These are phyloP conservation scores for Solanum rostratum DNA, from an alignment of 257 asterid species.

Conservation along the genomic window DNA sequence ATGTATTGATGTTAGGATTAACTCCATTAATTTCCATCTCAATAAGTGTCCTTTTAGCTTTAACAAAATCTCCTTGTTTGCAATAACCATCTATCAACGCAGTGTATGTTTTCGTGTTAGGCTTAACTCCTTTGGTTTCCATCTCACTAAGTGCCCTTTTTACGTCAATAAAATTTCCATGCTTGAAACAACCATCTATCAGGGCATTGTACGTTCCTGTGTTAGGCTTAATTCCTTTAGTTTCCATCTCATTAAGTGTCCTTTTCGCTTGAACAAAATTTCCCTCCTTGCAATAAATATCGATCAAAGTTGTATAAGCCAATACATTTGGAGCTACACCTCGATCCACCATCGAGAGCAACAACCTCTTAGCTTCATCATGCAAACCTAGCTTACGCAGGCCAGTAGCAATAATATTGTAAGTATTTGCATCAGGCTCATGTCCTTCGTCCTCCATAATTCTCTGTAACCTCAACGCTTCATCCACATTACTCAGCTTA, in stretches of 20 bases:
- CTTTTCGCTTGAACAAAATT: constrained; percentile 43
- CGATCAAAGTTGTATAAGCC: constrained; percentile 45
- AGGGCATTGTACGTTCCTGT: constrained; percentile 39
- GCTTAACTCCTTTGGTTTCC: constrained; percentile 16
- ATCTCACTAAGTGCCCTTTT: background rate
- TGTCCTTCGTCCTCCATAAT: constrained; percentile 72
- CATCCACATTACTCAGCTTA: constrained; percentile 59
- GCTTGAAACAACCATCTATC: constrained; percentile 51
- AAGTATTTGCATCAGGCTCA: constrained; percentile 45
- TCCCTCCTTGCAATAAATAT: constrained; percentile 51
- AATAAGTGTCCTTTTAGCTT: constrained; percentile 20
- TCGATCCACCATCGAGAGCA: constrained; percentile 49
- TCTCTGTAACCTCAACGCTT: constrained; percentile 41
- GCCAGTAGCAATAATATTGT: constrained; percentile 53
- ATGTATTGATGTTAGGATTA: constrained; percentile 36
- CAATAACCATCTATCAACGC: background rate
- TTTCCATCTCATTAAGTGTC: constrained; percentile 36
- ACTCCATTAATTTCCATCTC: constrained; percentile 29
- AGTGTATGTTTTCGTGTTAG: constrained; percentile 19
- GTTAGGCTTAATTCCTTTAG: constrained; percentile 33
- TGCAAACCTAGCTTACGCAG: constrained; percentile 35
- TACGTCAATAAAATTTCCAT: constrained; percentile 35
- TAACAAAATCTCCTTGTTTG: background rate
- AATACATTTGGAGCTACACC: constrained; percentile 42
- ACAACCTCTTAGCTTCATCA: constrained; percentile 51